Percentiles rank a stretch among this genome's conserved stretches.
These are phyloP conservation scores for Hansenula sp. DNA, from an alignment of 1,139 yeast species.

Conservation along the genomic window DNA sequence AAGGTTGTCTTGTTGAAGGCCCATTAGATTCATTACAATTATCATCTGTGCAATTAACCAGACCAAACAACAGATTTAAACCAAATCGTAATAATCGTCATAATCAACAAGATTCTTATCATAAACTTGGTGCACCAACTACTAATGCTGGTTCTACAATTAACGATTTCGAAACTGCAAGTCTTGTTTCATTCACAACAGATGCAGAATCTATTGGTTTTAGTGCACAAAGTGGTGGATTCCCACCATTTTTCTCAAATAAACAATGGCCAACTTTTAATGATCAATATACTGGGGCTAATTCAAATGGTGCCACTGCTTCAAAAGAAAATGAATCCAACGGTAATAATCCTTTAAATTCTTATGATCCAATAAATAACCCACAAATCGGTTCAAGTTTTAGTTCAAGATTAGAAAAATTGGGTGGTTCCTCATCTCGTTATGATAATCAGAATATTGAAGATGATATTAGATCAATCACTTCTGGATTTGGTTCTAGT, in stretches of 20 bases:
- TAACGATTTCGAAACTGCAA: constrained; percentile 43
- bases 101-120: constrained; percentile 7
- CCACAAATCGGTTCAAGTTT: constrained; percentile 38
- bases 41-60: constrained; percentile 58
- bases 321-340: constrained; percentile 12
- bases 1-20: constrained; percentile 92
- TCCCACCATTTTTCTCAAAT: constrained; percentile 28
- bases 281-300: constrained; percentile 12
- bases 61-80: constrained; percentile 22
- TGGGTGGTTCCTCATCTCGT: constrained; percentile 25
- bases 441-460: constrained; percentile 32
- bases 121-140: constrained; percentile 17
- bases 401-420: constrained; percentile 36
- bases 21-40: constrained; percentile 75
- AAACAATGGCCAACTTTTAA: constrained; percentile 38
- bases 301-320: constrained; percentile 2
- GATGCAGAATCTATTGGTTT: constrained; percentile 24
- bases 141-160: constrained; percentile 19
- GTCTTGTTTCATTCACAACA: constrained; percentile 43
- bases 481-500: constrained; percentile 38
- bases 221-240: constrained; percentile 11
- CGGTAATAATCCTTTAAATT: constrained; percentile 9
- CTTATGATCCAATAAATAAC: constrained; percentile 12
- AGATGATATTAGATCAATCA: constrained; percentile 45
- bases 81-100: constrained; percentile 10